Evolutionary conservation across 257 asterid genomes (phyloP).

Genomic region (Solanum piurae): DNA sequence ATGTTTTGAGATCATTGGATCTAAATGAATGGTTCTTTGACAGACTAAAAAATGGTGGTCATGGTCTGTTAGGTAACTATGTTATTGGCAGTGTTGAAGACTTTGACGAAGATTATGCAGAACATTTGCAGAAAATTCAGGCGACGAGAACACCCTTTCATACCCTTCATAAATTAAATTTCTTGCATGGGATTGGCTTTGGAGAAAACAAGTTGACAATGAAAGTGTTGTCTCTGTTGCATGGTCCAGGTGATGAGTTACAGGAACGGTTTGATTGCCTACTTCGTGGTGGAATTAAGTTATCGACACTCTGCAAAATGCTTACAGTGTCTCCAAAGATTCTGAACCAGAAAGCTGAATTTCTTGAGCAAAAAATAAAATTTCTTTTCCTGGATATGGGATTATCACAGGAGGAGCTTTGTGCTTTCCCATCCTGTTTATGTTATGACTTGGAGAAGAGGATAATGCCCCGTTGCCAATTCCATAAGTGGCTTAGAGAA

Average conservation of each 20-base stretch:
- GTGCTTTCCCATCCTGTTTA: constrained; percentile 49
- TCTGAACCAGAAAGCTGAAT: constrained; percentile 37
- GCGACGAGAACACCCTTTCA: constrained; percentile 22
- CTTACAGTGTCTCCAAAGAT: constrained; percentile 22
- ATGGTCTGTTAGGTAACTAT: constrained; percentile 24
- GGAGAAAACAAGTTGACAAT: constrained; percentile 49
- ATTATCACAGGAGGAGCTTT: constrained; percentile 32
- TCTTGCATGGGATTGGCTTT: constrained; percentile 47
- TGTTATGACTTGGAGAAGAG: constrained; percentile 49
- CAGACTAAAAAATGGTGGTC: constrained; percentile 35
- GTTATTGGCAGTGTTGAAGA: constrained; percentile 15
- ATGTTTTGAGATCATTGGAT: constrained; percentile 40
- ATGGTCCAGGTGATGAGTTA: constrained; percentile 26
- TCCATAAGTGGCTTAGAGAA: constrained; percentile 47
- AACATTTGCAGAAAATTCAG: constrained; percentile 16
- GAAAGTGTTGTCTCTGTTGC: constrained; percentile 23
- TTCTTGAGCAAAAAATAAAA: constrained; percentile 32
- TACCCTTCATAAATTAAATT: constrained; percentile 24
- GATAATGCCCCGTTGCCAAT: constrained; percentile 48
- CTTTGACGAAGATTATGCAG: constrained; percentile 27
- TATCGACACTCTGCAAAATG: constrained; percentile 41
- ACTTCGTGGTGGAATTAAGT: constrained; percentile 33
- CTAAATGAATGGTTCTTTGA: constrained; percentile 60
- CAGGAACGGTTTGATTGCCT: constrained; percentile 47
- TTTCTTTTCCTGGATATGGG: constrained; percentile 44